These are phyloP conservation scores for Plasmodium reichenowi DNA, from an alignment of 169 alveolate species.

Conservation along the genomic window DNA sequence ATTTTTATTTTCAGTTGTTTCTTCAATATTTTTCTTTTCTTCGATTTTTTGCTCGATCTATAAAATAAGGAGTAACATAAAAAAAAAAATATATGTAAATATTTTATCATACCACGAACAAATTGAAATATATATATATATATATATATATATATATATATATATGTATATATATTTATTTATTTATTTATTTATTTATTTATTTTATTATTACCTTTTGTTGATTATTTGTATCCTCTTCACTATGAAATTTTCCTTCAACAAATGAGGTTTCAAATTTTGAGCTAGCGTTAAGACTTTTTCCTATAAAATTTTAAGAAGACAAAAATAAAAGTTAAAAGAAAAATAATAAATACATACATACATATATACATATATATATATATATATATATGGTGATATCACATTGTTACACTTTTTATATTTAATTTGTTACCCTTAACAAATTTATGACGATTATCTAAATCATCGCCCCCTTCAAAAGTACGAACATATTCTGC, in stretches of 20 bases:
- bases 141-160: neutral
- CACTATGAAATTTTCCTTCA: no score
- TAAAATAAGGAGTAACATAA: neutral
- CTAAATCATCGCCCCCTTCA: constrained; percentile 64
- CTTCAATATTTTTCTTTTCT: constrained; percentile 47
- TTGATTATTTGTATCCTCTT: no score
- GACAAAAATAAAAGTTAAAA: neutral
- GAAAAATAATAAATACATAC: no score
- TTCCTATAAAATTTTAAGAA: neutral
- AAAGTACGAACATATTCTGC: constrained; percentile 78
- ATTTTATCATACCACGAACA: neutral
- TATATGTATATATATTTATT: neutral
- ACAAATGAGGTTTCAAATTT: no score
- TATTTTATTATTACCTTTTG: constrained; percentile 53
- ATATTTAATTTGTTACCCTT: constrained; percentile 55
- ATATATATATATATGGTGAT: neutral
- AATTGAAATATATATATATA: neutral
- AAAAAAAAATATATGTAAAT: neutral
- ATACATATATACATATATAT: neutral
- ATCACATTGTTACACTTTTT: constrained; percentile 8
- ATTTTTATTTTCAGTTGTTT: constrained; percentile 25
- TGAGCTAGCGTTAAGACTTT: constrained; percentile 27
- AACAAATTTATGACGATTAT: constrained; percentile 58
- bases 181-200: neutral
- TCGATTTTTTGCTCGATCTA: constrained; percentile 33